Conservation (phyloP, 805 yeast species). For the Lipomyces spencermartinsiae region DNA sequence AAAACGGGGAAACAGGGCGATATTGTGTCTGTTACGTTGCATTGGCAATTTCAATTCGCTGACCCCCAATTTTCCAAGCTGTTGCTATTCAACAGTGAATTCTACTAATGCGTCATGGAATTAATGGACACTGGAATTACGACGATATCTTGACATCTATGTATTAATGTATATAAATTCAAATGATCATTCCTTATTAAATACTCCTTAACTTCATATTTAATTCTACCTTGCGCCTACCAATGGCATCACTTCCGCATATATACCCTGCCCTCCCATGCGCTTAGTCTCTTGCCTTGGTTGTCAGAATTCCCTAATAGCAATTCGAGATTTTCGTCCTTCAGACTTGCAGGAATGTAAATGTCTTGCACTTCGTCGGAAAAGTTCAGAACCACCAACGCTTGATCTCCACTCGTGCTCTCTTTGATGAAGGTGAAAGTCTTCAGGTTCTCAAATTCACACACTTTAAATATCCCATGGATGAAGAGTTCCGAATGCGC, state of each 20-base stretch:
- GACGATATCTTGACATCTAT: too few relatives aligned
- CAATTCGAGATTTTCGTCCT: slow-evolving; percentile 1
- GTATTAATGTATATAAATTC: too few relatives aligned
- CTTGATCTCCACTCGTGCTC: background rate
- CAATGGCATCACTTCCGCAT: slow-evolving; percentile 6
- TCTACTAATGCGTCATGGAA: too few relatives aligned
- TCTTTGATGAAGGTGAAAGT: slow-evolving; percentile 9
- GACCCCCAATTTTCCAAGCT: too few relatives aligned
- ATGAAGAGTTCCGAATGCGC: slow-evolving; percentile 52
- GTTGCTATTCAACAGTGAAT: too few relatives aligned
- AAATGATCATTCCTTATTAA: too few relatives aligned
- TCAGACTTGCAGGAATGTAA: background rate
- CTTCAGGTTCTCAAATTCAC: background rate
- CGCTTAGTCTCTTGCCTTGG: slow-evolving; percentile 1
- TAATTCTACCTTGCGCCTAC: too few relatives aligned
- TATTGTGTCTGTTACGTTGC: too few relatives aligned
- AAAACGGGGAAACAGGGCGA: too few relatives aligned
- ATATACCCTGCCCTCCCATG: slow-evolving; percentile 12
- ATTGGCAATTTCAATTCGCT: too few relatives aligned
- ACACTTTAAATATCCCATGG: slow-evolving; percentile 52
- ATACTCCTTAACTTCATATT: too few relatives aligned
- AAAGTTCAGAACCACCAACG: slow-evolving; percentile 3
- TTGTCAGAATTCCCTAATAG: background rate
- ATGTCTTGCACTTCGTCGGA: slow-evolving; percentile 2
- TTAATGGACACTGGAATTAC: too few relatives aligned